Evolutionary conservation across 2,329 filamentous ascomycete species (phyloP), one percentile per base, ranked within the genome.

Genomic region (Fusarium udum): DNA sequence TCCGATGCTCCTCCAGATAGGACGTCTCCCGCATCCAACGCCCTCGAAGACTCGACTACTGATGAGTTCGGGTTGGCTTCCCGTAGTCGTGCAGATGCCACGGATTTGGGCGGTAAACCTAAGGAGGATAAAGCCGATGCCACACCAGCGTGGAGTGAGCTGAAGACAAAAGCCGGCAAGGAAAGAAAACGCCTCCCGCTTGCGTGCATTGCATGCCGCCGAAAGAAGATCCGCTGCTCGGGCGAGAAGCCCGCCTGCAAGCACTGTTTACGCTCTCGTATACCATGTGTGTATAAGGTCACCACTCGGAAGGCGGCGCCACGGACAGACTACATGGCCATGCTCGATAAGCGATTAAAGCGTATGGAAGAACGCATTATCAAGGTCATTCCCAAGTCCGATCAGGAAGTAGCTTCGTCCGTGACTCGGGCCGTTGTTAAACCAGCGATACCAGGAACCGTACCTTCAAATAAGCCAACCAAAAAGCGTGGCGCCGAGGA

Each of bases 281-380:
- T 97, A 76, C 95, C 95, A 4, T 99, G 96, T 80, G 95, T 98
- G 9, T 99, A 98, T 87, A 98, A 98, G 80, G 94, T 97, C 67
- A 98, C 95, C 0, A 95, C 95, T 8, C 89, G 96, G 68, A 98
- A 98, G 82, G 95, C 95, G 3, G 95, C 95, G 7, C 96, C 96
- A 6, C 89, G 96, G 59, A 98, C 96, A 24, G 96, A 98, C 82
- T 98, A 98, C 82, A 98, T 98, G 96, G 95, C 95, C 46, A 98
- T 98, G 95, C 85, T 98, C 77, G 96, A 98, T 83, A 98, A 97
- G 83, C 90, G 96, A 60, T 83, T 98, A 75, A 98, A 97, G 85
- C 89, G 95, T 64, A 98, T 98, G 96, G 96, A 99, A 82, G 95
- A 98, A 78, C 92, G 95, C 64, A 96, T 98, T 71, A 97, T 98